Base-by-base conservation (phyloP, 2,329 filamentous ascomycete species). In the Diaporthe capsici region DNA sequence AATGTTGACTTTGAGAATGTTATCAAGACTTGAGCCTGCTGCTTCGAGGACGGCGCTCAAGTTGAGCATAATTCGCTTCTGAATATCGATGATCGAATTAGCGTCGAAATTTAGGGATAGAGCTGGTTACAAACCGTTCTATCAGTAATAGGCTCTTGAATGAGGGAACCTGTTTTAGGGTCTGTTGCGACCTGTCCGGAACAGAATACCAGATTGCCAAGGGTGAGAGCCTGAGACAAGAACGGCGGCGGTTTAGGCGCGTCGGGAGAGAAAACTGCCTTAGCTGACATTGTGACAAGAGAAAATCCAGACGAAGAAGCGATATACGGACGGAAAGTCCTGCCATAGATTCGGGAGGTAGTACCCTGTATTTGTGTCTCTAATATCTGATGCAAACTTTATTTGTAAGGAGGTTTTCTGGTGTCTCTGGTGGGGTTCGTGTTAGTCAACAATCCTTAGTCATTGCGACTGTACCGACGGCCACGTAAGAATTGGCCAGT, bases 381-480 rank as follows among this genome's bases (percentile, higher is more conserved):
- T 9, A 4, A 31, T 55, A 2, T 55, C 12, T 55, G 4, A 17
- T 31, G 34, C 20, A 39, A 17, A 20, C 2, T 42, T 39, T 39
- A 22, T 61, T 25, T 12, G 22, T 8, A 25, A 13, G 13, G n/a
- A 17, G 13, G 13, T 15, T 6, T 42, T 44, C n/a, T 17, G 34
- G 17, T 39, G 4, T 60, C 22, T 20, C 57, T 8, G 9, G 57
- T 15, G 34, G 34, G 57, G 57, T 39, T 61, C 37, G 37, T 61
- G 37, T 61, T 61, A 61, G 58, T 61, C 58, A 61, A 61, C 37
- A 28, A 20, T 42, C 25, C 58, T 61, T 61, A 61, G 58, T 61
- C 37, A 61, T n/a, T 17, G 7, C 10, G 17, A 17, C n/a, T 15
- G 9, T 61, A 12, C 58, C 37, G 58, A 39, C 4, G 42, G 37